Evolutionary conservation across 371 early-diverging fungal species (phyloP).

Genomic region (Gilbertella persicaria): DNA sequence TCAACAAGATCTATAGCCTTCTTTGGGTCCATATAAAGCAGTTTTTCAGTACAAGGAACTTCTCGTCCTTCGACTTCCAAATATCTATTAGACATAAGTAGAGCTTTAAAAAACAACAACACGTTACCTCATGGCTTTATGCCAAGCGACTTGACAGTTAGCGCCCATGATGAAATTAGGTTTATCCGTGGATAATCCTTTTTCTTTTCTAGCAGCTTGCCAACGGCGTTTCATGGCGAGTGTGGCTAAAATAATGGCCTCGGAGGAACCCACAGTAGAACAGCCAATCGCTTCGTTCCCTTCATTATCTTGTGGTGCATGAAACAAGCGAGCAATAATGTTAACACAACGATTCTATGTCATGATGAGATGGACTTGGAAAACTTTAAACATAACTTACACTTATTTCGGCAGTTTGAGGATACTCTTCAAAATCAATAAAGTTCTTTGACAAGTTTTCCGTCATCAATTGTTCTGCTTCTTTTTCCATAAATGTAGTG

Average conservation of each 20-base stretch:
- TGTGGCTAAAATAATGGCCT: slow-evolving; percentile 71
- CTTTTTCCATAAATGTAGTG: slow-evolving; percentile 59
- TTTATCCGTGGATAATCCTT: slow-evolving; percentile 58
- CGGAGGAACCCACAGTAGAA: slow-evolving; percentile 74
- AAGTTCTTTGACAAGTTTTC: slow-evolving; percentile 74
- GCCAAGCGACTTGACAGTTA: slow-evolving; percentile 68
- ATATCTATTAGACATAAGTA: slow-evolving; percentile 42
- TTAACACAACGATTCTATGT: slow-evolving; percentile 70
- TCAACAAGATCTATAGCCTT: slow-evolving; percentile 63
- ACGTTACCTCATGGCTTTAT: slow-evolving; percentile 38
- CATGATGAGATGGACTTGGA: neutral
- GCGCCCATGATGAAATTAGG: slow-evolving; percentile 77
- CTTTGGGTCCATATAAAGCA: slow-evolving; percentile 58
- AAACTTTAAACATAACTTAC: slow-evolving; percentile 24
- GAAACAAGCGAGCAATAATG: slow-evolving; percentile 68
- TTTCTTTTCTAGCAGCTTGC: slow-evolving; percentile 53
- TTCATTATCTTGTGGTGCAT: slow-evolving; percentile 49
- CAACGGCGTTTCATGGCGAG: slow-evolving; percentile 78
- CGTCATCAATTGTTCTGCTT: slow-evolving; percentile 72
- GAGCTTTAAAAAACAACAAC: neutral
- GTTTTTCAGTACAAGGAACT: slow-evolving; percentile 51
- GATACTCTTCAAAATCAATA: slow-evolving; percentile 76
- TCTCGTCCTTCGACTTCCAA: slow-evolving; percentile 69
- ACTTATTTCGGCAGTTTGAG: slow-evolving; percentile 45
- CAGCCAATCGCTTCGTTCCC: slow-evolving; percentile 53